phyloP scores from a whole-genome alignment of 805 yeast genomes.

The Saturnispora diversa region DNA sequence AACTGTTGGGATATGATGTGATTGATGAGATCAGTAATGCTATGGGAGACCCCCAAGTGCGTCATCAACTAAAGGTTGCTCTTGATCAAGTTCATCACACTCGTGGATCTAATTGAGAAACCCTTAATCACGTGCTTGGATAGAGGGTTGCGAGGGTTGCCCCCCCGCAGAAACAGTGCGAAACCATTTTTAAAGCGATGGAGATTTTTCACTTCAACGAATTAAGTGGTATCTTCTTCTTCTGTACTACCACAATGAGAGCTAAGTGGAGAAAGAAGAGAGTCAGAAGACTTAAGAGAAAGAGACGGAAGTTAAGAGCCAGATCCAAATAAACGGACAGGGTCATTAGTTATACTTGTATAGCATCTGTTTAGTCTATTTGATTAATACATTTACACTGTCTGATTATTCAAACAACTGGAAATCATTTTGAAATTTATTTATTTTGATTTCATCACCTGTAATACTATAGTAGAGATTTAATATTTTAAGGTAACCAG shows the following conservation, averaged over 20 bases:
- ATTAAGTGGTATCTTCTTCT: not conserved
- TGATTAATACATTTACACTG: too few species aligned
- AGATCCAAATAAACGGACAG: constrained; percentile 77
- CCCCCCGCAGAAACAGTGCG: too few species aligned
- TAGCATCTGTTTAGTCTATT: too few species aligned
- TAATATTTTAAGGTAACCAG: too few species aligned
- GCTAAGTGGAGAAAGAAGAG: constrained; percentile 99
- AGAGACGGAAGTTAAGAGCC: constrained; percentile 99
- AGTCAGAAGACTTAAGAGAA: constrained; percentile 99
- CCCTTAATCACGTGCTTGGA: constrained; percentile 4
- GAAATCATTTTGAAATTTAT: too few species aligned
- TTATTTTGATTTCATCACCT: too few species aligned
- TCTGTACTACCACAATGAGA: constrained; percentile 52
- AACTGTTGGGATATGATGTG: constrained; percentile 39
- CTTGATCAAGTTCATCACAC: constrained; percentile 56
- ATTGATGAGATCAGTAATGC: constrained; percentile 38
- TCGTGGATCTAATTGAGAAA: too few species aligned
- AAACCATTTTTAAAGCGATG: too few species aligned
- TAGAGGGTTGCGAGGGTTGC: constrained; percentile 1
- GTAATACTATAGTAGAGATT: too few species aligned
- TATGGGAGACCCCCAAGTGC: constrained; percentile 31
- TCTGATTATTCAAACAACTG: too few species aligned
- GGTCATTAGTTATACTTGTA: too few species aligned
- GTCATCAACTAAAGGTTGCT: constrained; percentile 31
- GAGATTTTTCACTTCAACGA: not conserved